Base-by-base conservation (phyloP, 345 rosid species). In the Citrus sp. region DNA sequence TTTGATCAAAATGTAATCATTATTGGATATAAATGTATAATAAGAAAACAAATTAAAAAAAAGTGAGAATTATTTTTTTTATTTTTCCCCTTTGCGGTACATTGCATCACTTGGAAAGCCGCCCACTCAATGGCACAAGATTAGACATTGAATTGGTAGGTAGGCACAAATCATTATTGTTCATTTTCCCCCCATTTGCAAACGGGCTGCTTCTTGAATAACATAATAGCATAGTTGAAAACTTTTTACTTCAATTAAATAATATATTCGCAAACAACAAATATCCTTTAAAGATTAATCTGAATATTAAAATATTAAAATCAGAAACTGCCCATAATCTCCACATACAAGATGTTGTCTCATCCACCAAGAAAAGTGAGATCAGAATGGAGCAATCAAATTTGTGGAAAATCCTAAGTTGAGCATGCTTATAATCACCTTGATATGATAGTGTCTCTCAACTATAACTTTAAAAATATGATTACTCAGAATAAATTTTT, bases 391-490 rank as follows among this genome's bases (percentile, higher is more conserved):
- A 16, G 78, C 85, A 83, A 83, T 77, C 69, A 61, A 67, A 7
- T 19, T 8, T 14, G 7, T 5, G 21, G n/a, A 24, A 77, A 73
- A 80, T 80, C 82, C 67, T 60, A 73, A 67, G 28, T 80, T 19
- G 61, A 78, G 82, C 87, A 82, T 76, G 83, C 87, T 68, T 74
- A 37, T 46, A 61, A 79, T 73, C 64, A 66, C 64, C 34, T 38
- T 61, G 38, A 59, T 32, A 30, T 66, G 70, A 66, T 70, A 51
- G 63, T 37, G 58, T 74, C 73, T 27, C 66, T 70, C 5, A 19
- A 80, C 42, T 19, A 30, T 49, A 21, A 28, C 12, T 19, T 73
- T 22, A 13, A 21, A 21, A 71, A 22, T 54, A 54, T 30, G 73
- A 9, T 49, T 70, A 28, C 1, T 32, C 7, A 18, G 4, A 4